Evolutionary conservation across 768 basidiomycete genomes (phyloP).

Genomic region (Tremella fuciformis): DNA sequence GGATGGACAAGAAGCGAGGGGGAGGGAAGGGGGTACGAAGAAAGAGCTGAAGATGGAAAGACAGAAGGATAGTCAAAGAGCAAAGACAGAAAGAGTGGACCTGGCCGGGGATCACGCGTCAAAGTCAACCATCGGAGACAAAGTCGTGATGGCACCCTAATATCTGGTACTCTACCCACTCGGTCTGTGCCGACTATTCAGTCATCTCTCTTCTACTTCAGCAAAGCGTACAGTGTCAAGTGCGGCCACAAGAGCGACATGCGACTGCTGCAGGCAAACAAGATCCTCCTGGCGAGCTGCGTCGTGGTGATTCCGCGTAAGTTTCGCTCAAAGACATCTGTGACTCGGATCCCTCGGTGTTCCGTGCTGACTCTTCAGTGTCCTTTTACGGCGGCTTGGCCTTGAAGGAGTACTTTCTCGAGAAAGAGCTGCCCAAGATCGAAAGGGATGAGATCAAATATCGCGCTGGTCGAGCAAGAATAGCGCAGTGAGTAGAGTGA

Average conservation of each 20-base stretch:
- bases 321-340: conserved; percentile 2
- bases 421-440: conserved; percentile 16
- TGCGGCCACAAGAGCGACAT: conserved; percentile 5
- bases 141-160: too few relatives aligned
- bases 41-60: too few relatives aligned
- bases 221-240: background rate
- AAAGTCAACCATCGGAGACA: too few relatives aligned
- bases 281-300: conserved; percentile 31
- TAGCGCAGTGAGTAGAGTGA: conserved; percentile 30
- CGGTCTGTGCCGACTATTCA: background rate
- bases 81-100: too few relatives aligned
- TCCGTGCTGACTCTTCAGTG: conserved; percentile 16
- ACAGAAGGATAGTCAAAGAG: too few relatives aligned
- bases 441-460: conserved; percentile 8
- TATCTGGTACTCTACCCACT: too few relatives aligned
- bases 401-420: conserved; percentile 26
- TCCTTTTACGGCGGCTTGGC: conserved; percentile 32
- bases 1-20: too few relatives aligned
- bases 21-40: too few relatives aligned
- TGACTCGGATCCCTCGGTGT: conserved; percentile 2
- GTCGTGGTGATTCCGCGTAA: conserved; percentile 32
- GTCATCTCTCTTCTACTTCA: background rate
- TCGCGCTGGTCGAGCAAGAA: conserved; percentile 23
- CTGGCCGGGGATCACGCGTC: too few relatives aligned
- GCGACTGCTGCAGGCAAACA: conserved; percentile 30